Conservation (phyloP, 345 rosid genomes). For the Citrus inodora region DNA sequence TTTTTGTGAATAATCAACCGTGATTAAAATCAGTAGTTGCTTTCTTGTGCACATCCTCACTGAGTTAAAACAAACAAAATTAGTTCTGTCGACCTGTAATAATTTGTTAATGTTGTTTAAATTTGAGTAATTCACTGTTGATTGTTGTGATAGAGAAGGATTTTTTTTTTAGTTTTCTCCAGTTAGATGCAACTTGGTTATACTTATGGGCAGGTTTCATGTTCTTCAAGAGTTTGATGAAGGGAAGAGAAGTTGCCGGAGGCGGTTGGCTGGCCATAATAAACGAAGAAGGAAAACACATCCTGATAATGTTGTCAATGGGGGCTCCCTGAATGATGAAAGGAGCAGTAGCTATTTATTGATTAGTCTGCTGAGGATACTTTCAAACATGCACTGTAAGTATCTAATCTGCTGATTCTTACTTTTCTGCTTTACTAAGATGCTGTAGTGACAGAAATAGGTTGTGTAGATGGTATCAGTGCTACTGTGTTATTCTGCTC, state of each 20-base stretch:
- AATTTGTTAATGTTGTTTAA: background rate
- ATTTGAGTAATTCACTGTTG: background rate
- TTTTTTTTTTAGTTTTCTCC: constrained; percentile 2
- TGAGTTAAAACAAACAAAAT: background rate
- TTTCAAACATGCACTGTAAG: constrained; percentile 66
- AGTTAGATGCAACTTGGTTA: constrained; percentile 31
- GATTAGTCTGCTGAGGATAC: constrained; percentile 54
- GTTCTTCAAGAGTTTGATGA: constrained; percentile 81
- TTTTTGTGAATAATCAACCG: background rate
- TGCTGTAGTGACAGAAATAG: background rate
- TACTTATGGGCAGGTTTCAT: constrained; percentile 63
- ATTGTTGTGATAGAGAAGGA: background rate
- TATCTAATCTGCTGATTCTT: constrained; percentile 1
- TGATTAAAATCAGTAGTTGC: background rate
- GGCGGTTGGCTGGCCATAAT: constrained; percentile 81
- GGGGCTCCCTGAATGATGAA: constrained; percentile 40
- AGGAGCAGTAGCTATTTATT: constrained; percentile 45
- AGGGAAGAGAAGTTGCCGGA: constrained; percentile 75
- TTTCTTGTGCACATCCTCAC: background rate
- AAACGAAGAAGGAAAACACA: constrained; percentile 66
- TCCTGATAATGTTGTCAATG: constrained; percentile 39
- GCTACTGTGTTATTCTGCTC: background rate
- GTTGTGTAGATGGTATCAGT: background rate
- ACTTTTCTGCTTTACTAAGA: constrained; percentile 9
- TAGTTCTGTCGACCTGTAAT: background rate